Conservation (phyloP, 805 yeast species). For the Candida tammaniensis region DNA sequence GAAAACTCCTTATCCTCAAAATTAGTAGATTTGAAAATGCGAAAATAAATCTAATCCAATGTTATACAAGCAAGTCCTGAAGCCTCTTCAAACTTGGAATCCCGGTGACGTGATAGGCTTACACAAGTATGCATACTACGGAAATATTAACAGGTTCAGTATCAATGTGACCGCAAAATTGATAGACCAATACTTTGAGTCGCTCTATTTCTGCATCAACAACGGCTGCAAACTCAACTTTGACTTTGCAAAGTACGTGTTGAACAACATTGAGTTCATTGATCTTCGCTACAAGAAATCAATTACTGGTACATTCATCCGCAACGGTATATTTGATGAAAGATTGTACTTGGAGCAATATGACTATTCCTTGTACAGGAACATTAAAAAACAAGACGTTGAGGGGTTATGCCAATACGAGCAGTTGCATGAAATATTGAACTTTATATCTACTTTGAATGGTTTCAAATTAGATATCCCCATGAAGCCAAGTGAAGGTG, state of each 20-base stretch:
- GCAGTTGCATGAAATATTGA: background rate
- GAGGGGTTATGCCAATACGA: background rate
- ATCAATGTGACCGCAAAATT: too few species aligned
- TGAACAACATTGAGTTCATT: background rate
- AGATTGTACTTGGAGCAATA: background rate
- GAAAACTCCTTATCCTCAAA: too few species aligned
- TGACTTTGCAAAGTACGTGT: background rate
- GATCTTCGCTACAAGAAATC: background rate
- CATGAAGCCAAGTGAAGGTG: too few species aligned
- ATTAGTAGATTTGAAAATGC: too few species aligned
- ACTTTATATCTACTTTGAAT: background rate
- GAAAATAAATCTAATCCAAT: too few species aligned
- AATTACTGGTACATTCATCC: background rate
- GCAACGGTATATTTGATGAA: background rate
- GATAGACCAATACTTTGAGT: background rate
- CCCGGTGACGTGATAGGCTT: too few species aligned
- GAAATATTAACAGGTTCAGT: too few species aligned
- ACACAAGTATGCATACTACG: too few species aligned
- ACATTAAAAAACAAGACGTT: background rate
- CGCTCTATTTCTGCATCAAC: background rate
- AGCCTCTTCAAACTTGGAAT: too few species aligned
- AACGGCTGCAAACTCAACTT: background rate
- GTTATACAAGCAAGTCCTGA: too few species aligned
- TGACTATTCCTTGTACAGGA: background rate
- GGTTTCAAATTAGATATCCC: too few species aligned